Conservation (phyloP, 2,329 filamentous ascomycete species). For the Hypoxylon sp. region DNA sequence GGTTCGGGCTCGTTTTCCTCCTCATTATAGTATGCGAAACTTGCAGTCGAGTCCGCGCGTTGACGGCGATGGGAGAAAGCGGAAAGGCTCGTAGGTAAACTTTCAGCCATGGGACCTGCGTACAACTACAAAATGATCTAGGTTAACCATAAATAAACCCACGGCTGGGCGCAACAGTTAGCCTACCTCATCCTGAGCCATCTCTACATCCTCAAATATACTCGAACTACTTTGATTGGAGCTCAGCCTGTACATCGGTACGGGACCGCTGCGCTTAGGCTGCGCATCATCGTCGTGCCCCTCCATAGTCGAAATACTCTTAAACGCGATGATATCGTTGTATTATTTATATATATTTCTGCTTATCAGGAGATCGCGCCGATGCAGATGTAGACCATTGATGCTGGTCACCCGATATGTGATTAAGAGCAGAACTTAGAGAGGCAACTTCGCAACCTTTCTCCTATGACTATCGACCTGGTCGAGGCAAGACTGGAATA, state of each 20-base stretch:
- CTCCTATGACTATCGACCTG: slow-evolving; percentile 35
- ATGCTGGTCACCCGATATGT: not conserved
- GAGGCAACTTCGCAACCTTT: slow-evolving; percentile 8
- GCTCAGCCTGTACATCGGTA: slow-evolving; percentile 72
- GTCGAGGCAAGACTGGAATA: slow-evolving; percentile 28
- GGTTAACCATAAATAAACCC: slow-evolving; percentile 42
- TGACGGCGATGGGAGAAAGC: slow-evolving; percentile 88
- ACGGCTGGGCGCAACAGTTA: slow-evolving; percentile 17
- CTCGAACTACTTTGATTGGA: slow-evolving; percentile 83
- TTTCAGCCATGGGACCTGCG: slow-evolving; percentile 93
- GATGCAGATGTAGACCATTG: slow-evolving; percentile 20
- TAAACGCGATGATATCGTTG: slow-evolving; percentile 11
- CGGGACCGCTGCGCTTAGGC: slow-evolving; percentile 39
- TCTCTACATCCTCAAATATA: slow-evolving; percentile 95
- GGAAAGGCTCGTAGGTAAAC: slow-evolving; percentile 93
- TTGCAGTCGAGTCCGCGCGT: slow-evolving; percentile 86
- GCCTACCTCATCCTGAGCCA: slow-evolving; percentile 92
- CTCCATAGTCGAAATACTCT: slow-evolving; percentile 44
- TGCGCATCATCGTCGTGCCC: slow-evolving; percentile 45
- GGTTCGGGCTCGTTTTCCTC: slow-evolving; percentile 65
- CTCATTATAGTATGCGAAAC: slow-evolving; percentile 90
- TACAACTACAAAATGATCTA: slow-evolving; percentile 72
- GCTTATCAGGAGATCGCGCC: slow-evolving; percentile 9
- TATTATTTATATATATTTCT: slow-evolving; percentile 21
- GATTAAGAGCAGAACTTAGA: not conserved